Conservation (phyloP, 1,284 basidiomycete species). For the Cystobasidium sp. region DNA sequence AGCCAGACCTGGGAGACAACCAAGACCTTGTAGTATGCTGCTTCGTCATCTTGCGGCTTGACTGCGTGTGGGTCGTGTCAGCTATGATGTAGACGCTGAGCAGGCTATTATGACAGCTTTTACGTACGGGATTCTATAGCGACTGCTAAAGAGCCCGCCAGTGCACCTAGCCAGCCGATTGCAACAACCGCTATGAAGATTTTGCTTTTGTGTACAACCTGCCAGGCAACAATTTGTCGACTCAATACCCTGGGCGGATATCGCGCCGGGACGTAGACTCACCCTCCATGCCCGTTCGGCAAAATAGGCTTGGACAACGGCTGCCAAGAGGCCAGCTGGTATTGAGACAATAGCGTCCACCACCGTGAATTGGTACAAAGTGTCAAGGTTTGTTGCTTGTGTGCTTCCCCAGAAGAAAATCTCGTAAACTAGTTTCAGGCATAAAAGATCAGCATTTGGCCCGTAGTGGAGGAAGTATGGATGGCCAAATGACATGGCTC, state of each 20-base stretch:
- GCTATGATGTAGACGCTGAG: background rate
- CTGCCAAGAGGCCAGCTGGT: constrained; percentile 14
- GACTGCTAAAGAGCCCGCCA: constrained; percentile 14
- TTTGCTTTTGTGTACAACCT: constrained; percentile 19
- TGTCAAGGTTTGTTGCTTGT: constrained; percentile 4
- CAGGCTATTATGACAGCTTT: background rate
- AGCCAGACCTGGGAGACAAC: constrained; percentile 21
- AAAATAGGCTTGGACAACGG: constrained; percentile 22
- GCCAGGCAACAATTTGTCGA: background rate
- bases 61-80: background rate
- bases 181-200: constrained; percentile 7
- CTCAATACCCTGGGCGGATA: background rate
- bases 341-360: constrained; percentile 30
- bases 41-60: background rate
- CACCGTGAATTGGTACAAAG: constrained; percentile 18
- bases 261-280: background rate
- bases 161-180: background rate
- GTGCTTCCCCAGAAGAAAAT: constrained; percentile 23
- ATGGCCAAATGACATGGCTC: background rate
- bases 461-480: background rate
- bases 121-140: constrained; percentile 6
- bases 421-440: constrained; percentile 18
- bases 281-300: constrained; percentile 36
- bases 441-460: background rate
- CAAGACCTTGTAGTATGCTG: constrained; percentile 7